Evolutionary conservation across 352 stramenopile species (phyloP), one percentile per base, ranked within the genome.

Genomic region (Hyaloperonospora brassicae): DNA sequence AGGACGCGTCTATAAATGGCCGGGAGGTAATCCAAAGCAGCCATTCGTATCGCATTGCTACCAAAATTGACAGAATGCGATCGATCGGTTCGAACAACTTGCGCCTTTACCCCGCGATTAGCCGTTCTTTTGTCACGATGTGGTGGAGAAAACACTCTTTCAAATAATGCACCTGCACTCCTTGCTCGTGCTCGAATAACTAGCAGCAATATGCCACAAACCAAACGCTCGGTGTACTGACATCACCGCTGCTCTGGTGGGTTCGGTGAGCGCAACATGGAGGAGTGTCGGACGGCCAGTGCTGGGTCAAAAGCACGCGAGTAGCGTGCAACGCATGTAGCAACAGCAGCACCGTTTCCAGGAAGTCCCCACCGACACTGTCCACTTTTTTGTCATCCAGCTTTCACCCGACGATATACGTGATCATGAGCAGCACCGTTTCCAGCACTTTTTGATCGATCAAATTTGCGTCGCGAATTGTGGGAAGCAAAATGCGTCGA

Each of bases 101-200:
- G n/a, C n/a, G n/a, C n/a, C n/a, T n/a, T n/a, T n/a, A n/a, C n/a
- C n/a, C n/a, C n/a, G n/a, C n/a, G n/a, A n/a, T n/a, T n/a, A n/a
- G n/a, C n/a, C n/a, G n/a, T n/a, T n/a, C n/a, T n/a, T n/a, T n/a
- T n/a, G n/a, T n/a, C n/a, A n/a, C n/a, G n/a, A n/a, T n/a, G n/a
- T n/a, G n/a, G n/a, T n/a, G n/a, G n/a, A n/a, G n/a, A n/a, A n/a
- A n/a, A n/a, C n/a, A n/a, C n/a, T n/a, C n/a, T n/a, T n/a, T n/a
- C n/a, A n/a, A n/a, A n/a, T n/a, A n/a, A 93, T 87, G 40, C 82
- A 72, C 50, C 89, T 93, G 59, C 68, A 76, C 45, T 93, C 82
- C 57, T 90, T 90, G 64, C 89, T 93, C 36, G 77, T 70, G 51
- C 76, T 93, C 49, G 90, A 31, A 54, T 80, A 93, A 14, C 66